Evolutionary conservation across 371 early-diverging fungal species (phyloP).

Genomic region (Lichtheimia hyalospora): DNA sequence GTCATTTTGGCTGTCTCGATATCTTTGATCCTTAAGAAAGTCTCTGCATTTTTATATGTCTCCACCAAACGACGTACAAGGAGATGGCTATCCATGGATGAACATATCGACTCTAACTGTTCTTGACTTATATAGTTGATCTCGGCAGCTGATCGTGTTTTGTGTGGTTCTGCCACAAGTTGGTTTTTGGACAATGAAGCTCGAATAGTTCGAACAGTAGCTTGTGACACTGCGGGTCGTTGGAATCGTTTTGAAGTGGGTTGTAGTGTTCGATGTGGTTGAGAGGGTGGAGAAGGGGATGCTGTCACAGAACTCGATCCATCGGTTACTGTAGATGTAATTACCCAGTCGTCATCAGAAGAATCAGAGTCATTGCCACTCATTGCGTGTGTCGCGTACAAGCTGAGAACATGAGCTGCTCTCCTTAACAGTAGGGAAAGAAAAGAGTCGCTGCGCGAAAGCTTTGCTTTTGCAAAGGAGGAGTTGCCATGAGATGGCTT

Average conservation of each 20-base stretch:
- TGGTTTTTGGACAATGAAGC: constrained; percentile 7
- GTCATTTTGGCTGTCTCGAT: constrained; percentile 27
- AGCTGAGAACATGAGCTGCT: no score
- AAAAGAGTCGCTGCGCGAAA: neutral
- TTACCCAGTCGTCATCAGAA: constrained; percentile 41
- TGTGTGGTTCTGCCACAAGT: neutral
- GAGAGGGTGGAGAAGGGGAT: neutral
- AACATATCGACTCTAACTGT: constrained; percentile 25
- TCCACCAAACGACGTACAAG: constrained; percentile 22
- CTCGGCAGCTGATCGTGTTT: neutral
- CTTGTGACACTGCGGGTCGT: constrained; percentile 1
- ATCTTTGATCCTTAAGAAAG: constrained; percentile 31
- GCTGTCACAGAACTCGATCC: neutral
- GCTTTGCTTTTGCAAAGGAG: neutral
- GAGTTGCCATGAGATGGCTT: no score
- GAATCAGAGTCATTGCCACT: constrained; percentile 30
- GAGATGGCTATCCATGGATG: constrained; percentile 15
- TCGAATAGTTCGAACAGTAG: constrained; percentile 8
- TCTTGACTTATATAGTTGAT: constrained; percentile 22
- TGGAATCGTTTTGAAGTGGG: constrained; percentile 3
- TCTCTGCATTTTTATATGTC: constrained; percentile 34
- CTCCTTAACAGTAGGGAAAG: no score
- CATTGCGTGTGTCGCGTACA: constrained; percentile 3
- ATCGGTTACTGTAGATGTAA: constrained; percentile 15
- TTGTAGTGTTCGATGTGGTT: neutral